Evolutionary conservation across 176 grass and related monocot genomes (phyloP).

Genomic region (maize (Zea mays)): DNA sequence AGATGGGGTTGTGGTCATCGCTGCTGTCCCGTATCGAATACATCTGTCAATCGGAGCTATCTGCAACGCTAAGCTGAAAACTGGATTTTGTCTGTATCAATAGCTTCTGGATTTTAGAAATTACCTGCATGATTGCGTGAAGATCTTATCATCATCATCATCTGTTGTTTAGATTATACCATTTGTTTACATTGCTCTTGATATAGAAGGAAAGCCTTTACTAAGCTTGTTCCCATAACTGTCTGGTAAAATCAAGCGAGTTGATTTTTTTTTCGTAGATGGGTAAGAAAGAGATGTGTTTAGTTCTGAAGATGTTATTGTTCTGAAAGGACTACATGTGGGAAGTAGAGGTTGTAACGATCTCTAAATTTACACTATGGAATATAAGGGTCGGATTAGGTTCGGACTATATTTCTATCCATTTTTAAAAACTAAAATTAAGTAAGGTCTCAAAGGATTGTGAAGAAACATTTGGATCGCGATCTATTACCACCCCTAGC

Average conservation of each 20-base stretch:
- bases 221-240: neutral
- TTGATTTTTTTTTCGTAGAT: neutral
- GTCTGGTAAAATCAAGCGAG: neutral
- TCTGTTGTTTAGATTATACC: neutral
- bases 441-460: no score
- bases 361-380: no score
- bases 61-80: constrained; percentile 27
- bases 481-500: no score
- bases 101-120: no score
- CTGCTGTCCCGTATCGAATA: constrained; percentile 40
- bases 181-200: neutral
- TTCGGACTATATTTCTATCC: no score
- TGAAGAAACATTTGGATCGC: no score
- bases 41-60: constrained; percentile 44
- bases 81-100: constrained; percentile 41
- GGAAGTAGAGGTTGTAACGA: no score
- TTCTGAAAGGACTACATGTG: neutral
- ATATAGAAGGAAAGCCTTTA: neutral
- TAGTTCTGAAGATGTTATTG: neutral
- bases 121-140: neutral
- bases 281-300: neutral
- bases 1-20: constrained; percentile 42
- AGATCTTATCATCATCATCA: neutral
- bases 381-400: no score
- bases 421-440: no score